phyloP scores from a whole-genome alignment of 164 flowering plant genomes.

The Taxillus chinensis region DNA sequence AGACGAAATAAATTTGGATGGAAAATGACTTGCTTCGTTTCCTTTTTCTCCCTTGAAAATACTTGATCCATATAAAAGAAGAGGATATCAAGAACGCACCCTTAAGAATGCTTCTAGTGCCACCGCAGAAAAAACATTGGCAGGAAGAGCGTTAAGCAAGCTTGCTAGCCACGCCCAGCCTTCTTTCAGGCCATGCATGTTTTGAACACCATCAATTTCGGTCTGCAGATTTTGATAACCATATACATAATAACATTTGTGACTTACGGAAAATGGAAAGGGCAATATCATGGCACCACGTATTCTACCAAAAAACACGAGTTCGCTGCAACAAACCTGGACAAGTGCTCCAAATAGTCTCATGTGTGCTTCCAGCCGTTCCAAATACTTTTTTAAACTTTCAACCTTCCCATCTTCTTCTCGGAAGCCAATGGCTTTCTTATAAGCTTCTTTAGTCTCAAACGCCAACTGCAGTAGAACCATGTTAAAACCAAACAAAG shows the following conservation, averaged over 20 bases:
- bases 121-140: conserved; percentile 52
- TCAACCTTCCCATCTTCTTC: conserved; percentile 69
- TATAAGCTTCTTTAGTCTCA: conserved; percentile 49
- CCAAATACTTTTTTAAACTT: conserved; percentile 33
- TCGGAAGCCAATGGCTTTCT: conserved; percentile 50
- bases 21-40: not conserved
- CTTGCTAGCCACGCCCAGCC: conserved; percentile 98
- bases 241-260: not conserved
- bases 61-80: no score
- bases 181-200: conserved; percentile 63
- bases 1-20: not conserved
- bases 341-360: conserved; percentile 74
- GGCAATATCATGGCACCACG: not conserved
- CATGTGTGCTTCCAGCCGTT: conserved; percentile 51
- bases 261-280: no score
- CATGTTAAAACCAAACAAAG: not conserved
- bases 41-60: no score
- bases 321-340: conserved; percentile 43
- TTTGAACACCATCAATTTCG: conserved; percentile 44
- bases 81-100: conserved; percentile 26
- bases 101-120: conserved; percentile 67
- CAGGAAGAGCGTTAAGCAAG: conserved; percentile 64
- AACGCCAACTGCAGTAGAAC: conserved; percentile 39
- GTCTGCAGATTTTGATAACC: conserved; percentile 40
- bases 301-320: not conserved